These are phyloP conservation scores for Termitomyces sp. DNA, from an alignment of 768 basidiomycete species.

Conservation along the genomic window DNA sequence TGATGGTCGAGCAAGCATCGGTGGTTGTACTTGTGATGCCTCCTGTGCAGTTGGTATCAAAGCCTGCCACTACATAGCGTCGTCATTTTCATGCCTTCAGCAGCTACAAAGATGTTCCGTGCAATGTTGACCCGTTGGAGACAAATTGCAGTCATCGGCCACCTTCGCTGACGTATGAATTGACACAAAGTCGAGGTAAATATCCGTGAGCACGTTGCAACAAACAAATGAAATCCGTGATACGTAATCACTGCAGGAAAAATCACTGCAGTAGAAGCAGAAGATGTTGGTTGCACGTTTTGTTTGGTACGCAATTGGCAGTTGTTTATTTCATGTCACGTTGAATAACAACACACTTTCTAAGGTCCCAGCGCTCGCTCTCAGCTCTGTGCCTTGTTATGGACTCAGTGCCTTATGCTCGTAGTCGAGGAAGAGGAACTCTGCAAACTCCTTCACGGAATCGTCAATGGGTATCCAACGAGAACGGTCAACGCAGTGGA, in stretches of 20 bases:
- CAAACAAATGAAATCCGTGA: constrained; percentile 25
- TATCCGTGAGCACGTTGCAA: constrained; percentile 33
- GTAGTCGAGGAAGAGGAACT: constrained; percentile 17
- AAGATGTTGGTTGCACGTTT: neutral
- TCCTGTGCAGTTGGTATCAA: constrained; percentile 23
- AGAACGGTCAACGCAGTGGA: constrained; percentile 32
- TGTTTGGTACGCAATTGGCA: neutral
- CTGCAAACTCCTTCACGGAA: constrained; percentile 44
- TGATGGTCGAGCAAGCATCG: constrained; percentile 21
- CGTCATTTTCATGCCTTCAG: constrained; percentile 8
- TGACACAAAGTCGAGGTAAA: constrained; percentile 36
- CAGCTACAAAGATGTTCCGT: constrained; percentile 30
- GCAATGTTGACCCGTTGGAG: constrained; percentile 30
- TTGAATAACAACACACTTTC: constrained; percentile 2
- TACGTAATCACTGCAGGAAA: neutral
- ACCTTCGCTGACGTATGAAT: constrained; percentile 25
- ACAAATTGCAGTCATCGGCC: neutral
- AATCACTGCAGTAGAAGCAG: no score
- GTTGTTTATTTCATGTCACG: constrained; percentile 8
- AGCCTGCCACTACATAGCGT: constrained; percentile 25
- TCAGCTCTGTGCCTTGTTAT: constrained; percentile 8
- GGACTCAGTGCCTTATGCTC: constrained; percentile 19
- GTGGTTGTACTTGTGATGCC: constrained; percentile 24
- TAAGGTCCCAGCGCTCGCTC: no score
- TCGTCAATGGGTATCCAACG: constrained; percentile 59